Percentiles rank a stretch among this genome's conserved stretches.
These are phyloP conservation scores for Diaporthe sp. DNA, from an alignment of 2,329 filamentous ascomycete genomes.

Conservation along the genomic window DNA sequence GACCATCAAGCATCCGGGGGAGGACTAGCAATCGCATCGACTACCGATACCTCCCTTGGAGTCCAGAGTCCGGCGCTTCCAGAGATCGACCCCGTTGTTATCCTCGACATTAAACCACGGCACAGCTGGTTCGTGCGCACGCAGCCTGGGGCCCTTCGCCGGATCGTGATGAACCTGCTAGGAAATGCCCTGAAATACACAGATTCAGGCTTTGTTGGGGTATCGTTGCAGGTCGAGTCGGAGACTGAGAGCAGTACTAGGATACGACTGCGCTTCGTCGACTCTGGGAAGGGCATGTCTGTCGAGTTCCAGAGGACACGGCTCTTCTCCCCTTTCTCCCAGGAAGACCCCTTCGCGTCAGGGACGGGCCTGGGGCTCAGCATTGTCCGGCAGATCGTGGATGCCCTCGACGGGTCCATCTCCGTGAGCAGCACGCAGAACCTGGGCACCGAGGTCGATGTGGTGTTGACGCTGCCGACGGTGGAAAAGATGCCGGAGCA, in stretches of 20 bases:
- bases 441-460: slow-evolving; percentile 48
- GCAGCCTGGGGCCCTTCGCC: slow-evolving; percentile 62
- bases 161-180: slow-evolving; percentile 68
- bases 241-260: neutral
- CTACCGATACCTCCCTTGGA: neutral
- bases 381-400: slow-evolving; percentile 73
- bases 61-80: neutral
- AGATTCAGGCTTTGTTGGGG: slow-evolving; percentile 45
- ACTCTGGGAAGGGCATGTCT: slow-evolving; percentile 77
- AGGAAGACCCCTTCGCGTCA: slow-evolving; percentile 72
- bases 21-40: neutral
- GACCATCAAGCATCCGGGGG: slow-evolving; percentile 25
- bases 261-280: slow-evolving; percentile 61
- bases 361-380: slow-evolving; percentile 77
- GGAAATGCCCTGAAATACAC: slow-evolving; percentile 69
- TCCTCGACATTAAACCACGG: slow-evolving; percentile 61
- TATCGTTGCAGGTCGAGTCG: slow-evolving; percentile 37
- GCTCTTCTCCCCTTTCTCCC: slow-evolving; percentile 74
- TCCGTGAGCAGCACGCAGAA: slow-evolving; percentile 63
- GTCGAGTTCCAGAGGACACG: slow-evolving; percentile 72
- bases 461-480: slow-evolving; percentile 34
- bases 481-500: slow-evolving; percentile 15
- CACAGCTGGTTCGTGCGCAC: slow-evolving; percentile 64
- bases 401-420: slow-evolving; percentile 70
- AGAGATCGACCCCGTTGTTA: slow-evolving; percentile 25